Evolutionary conservation across 2,329 filamentous ascomycete genomes (phyloP).

Genomic region (Monilinia fructicola): DNA sequence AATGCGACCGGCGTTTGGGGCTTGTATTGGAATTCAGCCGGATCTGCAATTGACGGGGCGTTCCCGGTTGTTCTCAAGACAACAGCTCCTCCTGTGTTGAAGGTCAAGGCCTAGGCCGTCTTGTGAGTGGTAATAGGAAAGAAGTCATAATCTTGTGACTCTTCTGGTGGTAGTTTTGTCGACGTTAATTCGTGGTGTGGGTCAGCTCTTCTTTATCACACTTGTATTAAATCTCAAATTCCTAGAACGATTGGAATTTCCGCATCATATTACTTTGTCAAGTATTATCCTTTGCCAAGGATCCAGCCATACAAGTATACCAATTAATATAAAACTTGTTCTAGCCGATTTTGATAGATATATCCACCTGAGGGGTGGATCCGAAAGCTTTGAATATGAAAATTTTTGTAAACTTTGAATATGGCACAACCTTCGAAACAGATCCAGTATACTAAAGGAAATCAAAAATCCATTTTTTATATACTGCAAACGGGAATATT

Average conservation of each 20-base stretch:
- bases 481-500: not conserved
- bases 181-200: not conserved
- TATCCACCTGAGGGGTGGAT: not conserved
- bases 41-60: not conserved
- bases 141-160: not conserved
- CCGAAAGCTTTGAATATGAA: not conserved
- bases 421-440: not conserved
- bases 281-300: not conserved
- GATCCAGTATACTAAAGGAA: not conserved
- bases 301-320: not conserved
- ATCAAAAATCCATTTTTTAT: not conserved
- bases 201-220: too few relatives aligned
- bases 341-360: not conserved
- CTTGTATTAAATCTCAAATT: not conserved
- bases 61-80: not conserved
- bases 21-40: constrained; percentile 1
- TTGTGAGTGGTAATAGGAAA: not conserved
- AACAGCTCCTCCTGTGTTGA: not conserved
- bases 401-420: not conserved
- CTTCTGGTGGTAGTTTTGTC: not conserved
- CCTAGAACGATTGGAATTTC: not conserved
- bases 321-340: not conserved
- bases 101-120: not conserved
- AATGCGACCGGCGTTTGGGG: not conserved
- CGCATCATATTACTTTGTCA: not conserved